Evolutionary conservation across 2,329 filamentous ascomycete genomes (phyloP).

Genomic region (Cladosporium sp.): DNA sequence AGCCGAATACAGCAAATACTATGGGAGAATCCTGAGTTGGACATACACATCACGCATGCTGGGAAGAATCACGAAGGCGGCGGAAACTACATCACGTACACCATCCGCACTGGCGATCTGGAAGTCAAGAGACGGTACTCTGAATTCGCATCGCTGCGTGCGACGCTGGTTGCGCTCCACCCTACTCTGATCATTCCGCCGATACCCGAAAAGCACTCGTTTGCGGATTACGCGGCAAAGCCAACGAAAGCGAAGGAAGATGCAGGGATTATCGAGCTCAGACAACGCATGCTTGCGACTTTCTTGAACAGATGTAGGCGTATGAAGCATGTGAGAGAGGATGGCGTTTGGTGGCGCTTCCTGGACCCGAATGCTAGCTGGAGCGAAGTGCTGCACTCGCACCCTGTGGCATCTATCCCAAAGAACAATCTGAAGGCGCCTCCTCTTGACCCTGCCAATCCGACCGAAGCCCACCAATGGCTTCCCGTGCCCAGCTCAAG

Average conservation of each 20-base stretch:
- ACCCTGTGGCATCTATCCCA: slow-evolving; percentile 84
- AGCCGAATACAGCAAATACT: slow-evolving; percentile 96
- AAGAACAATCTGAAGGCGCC: slow-evolving; percentile 93
- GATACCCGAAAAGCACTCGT: slow-evolving; percentile 97
- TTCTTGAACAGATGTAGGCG: slow-evolving; percentile 89
- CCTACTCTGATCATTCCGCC: slow-evolving; percentile 93
- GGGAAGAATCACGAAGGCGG: slow-evolving; percentile 93
- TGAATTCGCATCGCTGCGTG: slow-evolving; percentile 86
- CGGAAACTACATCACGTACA: slow-evolving; percentile 93
- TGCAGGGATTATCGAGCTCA: slow-evolving; percentile 89
- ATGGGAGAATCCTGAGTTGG: slow-evolving; percentile 86
- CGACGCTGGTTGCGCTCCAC: slow-evolving; percentile 84
- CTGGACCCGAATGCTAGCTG: slow-evolving; percentile 97
- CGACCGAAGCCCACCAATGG: slow-evolving; percentile 78
- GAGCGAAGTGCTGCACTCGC: slow-evolving; percentile 88
- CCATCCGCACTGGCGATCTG: slow-evolving; percentile 89
- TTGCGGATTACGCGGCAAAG: slow-evolving; percentile 97
- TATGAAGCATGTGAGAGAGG: slow-evolving; percentile 87
- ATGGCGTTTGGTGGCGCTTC: slow-evolving; percentile 97
- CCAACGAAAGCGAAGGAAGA: slow-evolving; percentile 98
- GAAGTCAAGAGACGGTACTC: slow-evolving; percentile 95
- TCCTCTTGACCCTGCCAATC: slow-evolving; percentile 92
- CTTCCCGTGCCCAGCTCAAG: slow-evolving; percentile 81
- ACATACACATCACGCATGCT: slow-evolving; percentile 88
- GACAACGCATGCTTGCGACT: slow-evolving; percentile 94